Base-by-base conservation (phyloP, 192 early-diverging fungal species). In the Coemansia sp. region DNA sequence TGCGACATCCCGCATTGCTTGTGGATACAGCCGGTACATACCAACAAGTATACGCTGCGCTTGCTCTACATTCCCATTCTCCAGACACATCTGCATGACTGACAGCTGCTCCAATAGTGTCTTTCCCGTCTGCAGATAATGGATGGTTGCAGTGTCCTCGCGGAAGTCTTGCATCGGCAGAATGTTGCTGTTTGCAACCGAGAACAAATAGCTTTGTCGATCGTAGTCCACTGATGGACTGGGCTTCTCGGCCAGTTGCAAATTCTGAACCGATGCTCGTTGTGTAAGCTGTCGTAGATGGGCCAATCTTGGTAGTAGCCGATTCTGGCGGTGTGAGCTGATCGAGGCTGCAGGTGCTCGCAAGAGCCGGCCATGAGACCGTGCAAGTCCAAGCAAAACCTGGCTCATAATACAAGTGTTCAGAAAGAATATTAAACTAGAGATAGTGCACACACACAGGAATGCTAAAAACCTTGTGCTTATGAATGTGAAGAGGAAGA, bases 71-170 rank as follows among this genome's bases (percentile, higher is more conserved):
- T 90, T 82, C 5, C 92, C 89, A 1, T 88, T 85, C n/a, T 83
- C 67, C 47, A 97, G 64, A 57, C 89, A 92, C 2, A 90, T 92
- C 44, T 92, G 87, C 72, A 94, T 81, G 3, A 91, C 59, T 23
- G 87, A 86, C 58, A 95, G 87, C 61, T 93, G 89, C 57, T 94
- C 88, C 0, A 86, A 66, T 49, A 92, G 53, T 2, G 82, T 66
- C 22, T 71, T 64, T 5, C 78, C 78, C 10, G 78, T 74, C 32
- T 72, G 69, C 32, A 72, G 26, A 30, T 74, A 79, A 54, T 79
- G 77, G 18, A 62, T n/a, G 19, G 47, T 25, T 1, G 60, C 60
- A 7, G 53, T 55, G 54, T 67, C 64, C 23, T 79, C 64, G 30
- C 54, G 60, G 48, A 63, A 51, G 21, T 67, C 64, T 7, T 30